Evolutionary conservation across 176 grass and related monocot genomes (phyloP), one percentile per base, ranked within the genome.

Genomic region (Triticum monococcum): DNA sequence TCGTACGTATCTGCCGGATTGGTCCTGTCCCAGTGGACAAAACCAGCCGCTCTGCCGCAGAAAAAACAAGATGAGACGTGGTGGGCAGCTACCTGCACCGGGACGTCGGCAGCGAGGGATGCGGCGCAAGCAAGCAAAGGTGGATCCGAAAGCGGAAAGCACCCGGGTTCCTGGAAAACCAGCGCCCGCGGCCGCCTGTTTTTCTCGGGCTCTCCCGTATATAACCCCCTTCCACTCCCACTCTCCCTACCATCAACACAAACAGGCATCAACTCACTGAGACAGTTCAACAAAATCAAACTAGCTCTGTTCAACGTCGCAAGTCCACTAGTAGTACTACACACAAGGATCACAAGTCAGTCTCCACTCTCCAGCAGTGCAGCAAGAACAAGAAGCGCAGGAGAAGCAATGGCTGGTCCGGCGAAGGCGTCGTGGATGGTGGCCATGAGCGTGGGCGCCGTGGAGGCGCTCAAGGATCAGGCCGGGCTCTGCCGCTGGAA

Each of bases 381-480:
- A 10, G 38, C 38, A 40, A 40, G 8, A 38, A 38, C 38, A 40
- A 40, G 38, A 40, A 40, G 38, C 2, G 7, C 5, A 36, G 35
- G 35, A 36, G 35, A 36, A 36, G 40, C n/a, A 30, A 57, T 52
- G 59, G 50, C 17, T 0, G 69, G 26, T 37, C 75, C 81, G 8
- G 77, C 89, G 2, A 96, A 70, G 83, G 89, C 83, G 18, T 93
- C 91, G 40, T 89, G 90, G 82, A 65, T 84, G 4, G 91, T 86
- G 20, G 89, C 91, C 17, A 79, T 87, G 60, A 91, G 89, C 82
- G 86, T 96, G 5, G 88, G 89, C 33, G 85, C 94, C 0, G 94
- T 96, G 69, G 94, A 96, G 52, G 94, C 89, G 11, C 92, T 94
- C 36, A 93, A 93, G 59, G 87, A 92, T 18, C 89, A 94, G 76